These are phyloP conservation scores for Hippophae tibetana DNA, from an alignment of 306 rosid species.

Conservation along the genomic window DNA sequence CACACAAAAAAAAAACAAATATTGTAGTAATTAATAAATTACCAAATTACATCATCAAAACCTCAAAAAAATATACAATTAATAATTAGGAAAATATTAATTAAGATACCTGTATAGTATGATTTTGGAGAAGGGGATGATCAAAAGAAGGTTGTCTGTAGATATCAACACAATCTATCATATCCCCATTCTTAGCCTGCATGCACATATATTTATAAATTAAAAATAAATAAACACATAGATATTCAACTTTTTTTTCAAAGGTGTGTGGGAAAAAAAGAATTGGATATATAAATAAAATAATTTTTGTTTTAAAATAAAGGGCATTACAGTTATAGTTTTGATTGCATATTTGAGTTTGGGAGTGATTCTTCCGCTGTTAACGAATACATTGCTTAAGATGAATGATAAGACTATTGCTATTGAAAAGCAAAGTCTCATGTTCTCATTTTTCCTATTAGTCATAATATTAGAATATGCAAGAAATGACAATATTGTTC, in stretches of 20 bases:
- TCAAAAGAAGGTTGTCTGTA: conserved; percentile 20
- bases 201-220: too few relatives aligned
- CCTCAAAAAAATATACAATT: neutral
- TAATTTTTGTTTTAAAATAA: neutral
- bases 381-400: neutral
- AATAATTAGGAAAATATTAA: neutral
- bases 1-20: neutral
- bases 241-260: too few relatives aligned
- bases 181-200: conserved; percentile 13
- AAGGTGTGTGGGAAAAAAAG: neutral
- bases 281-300: neutral
- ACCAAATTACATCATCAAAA: too few relatives aligned
- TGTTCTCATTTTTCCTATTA: neutral
- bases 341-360: neutral
- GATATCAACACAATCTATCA: conserved; percentile 22
- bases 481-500: too few relatives aligned
- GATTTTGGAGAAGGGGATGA: conserved; percentile 22
- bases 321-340: too few relatives aligned
- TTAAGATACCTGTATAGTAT: conserved; percentile 13
- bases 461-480: neutral
- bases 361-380: neutral
- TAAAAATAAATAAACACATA: neutral
- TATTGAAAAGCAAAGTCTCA: neutral
- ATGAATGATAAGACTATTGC: neutral
- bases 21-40: neutral